Conservation (phyloP, 2,329 filamentous ascomycete genomes). For the Aspergillus piperis region DNA sequence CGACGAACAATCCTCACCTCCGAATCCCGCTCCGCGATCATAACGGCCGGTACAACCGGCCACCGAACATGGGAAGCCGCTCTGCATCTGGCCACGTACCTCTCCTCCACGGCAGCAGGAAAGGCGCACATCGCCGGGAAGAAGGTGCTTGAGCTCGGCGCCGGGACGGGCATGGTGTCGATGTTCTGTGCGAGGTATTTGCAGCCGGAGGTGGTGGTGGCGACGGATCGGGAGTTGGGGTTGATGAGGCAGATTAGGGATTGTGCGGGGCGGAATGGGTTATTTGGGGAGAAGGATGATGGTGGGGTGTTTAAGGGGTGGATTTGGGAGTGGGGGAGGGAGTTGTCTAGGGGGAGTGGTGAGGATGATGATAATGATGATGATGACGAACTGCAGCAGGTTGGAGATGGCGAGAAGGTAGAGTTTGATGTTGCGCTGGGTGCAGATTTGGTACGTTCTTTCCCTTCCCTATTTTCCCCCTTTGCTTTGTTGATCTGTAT, state of each 20-base stretch:
- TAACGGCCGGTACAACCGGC: conserved; percentile 63
- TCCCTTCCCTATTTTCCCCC: too few species aligned
- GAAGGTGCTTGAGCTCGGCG: conserved; percentile 64
- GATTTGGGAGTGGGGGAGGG: conserved; percentile 47
- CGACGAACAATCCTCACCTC: conserved; percentile 41
- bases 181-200: conserved; percentile 64
- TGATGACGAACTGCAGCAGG: too few species aligned
- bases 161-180: conserved; percentile 67
- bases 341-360: conserved; percentile 21
- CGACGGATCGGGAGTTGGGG: conserved; percentile 62
- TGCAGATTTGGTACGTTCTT: conserved; percentile 42
- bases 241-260: conserved; percentile 43
- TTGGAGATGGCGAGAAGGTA: background rate
- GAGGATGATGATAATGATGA: conserved; percentile 10
- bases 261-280: conserved; percentile 39
- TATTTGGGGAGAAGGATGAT: conserved; percentile 18
- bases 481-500: background rate
- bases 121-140: conserved; percentile 52
- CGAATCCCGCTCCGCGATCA: conserved; percentile 59
- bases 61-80: conserved; percentile 71
- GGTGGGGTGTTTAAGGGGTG: conserved; percentile 28
- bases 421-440: conserved; percentile 45
- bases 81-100: conserved; percentile 63
- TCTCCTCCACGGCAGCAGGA: conserved; percentile 52
- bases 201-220: conserved; percentile 54